Conservation (phyloP, 768 basidiomycete genomes). For the Lactifluus subvellereus region DNA sequence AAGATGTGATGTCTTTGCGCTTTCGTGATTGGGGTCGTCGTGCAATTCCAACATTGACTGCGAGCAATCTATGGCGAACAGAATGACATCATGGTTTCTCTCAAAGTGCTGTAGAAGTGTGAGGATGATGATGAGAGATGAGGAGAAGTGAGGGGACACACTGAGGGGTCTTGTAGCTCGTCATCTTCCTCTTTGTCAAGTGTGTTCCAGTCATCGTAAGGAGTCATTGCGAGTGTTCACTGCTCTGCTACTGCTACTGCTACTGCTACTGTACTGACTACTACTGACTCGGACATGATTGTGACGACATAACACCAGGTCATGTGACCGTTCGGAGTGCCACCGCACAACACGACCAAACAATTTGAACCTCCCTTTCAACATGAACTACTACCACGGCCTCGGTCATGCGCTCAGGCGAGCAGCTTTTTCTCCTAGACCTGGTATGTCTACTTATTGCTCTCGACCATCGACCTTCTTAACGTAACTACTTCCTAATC, state of each 20-base stretch:
- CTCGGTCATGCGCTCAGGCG: conserved; percentile 52
- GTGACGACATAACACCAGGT: neutral
- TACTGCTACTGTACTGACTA: no score
- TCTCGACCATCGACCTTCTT: neutral
- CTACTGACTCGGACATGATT: no score
- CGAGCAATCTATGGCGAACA: conserved; percentile 97
- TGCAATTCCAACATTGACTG: conserved; percentile 75
- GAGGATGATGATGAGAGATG: neutral
- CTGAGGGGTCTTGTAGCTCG: conserved; percentile 67
- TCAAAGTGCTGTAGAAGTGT: conserved; percentile 49
- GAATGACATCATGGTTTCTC: conserved; percentile 74
- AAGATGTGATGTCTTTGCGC: conserved; percentile 67
- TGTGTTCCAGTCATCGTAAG: conserved; percentile 77
- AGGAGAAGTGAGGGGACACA: conserved; percentile 29
- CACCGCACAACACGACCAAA: no score
- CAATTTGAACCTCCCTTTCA: no score
- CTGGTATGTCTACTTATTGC: conserved; percentile 27
- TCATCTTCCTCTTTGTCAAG: conserved; percentile 79
- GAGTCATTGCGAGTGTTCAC: conserved; percentile 41
- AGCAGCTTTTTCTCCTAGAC: conserved; percentile 36
- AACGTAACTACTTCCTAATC: neutral
- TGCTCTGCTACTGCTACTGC: no score
- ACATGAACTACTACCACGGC: conserved; percentile 44
- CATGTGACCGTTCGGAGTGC: neutral
- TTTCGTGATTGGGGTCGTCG: conserved; percentile 60